Conservation (phyloP, 1,284 basidiomycete species). For the Irpex sp. region DNA sequence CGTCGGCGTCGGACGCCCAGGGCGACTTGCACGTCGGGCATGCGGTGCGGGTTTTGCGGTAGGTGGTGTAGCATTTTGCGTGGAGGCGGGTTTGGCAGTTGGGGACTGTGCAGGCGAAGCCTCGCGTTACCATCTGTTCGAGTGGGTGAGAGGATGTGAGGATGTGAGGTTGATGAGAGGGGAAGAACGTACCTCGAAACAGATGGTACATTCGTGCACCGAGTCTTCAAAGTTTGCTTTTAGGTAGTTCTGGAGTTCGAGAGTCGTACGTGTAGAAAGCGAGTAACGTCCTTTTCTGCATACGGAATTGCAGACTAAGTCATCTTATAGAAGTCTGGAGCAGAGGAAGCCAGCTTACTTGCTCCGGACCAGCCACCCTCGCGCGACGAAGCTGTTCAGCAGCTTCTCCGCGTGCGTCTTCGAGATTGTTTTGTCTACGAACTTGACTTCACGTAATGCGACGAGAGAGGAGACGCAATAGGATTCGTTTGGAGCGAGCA, state of each 20-base stretch:
- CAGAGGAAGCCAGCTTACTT: slow-evolving; percentile 41
- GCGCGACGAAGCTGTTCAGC: slow-evolving; percentile 76
- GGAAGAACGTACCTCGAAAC: slow-evolving; percentile 53
- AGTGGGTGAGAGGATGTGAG: too few species aligned
- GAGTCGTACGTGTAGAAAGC: slow-evolving; percentile 68
- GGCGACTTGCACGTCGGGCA: slow-evolving; percentile 58
- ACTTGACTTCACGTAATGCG: slow-evolving; percentile 67
- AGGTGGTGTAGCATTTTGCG: slow-evolving; percentile 57
- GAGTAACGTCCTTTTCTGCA: slow-evolving; percentile 62
- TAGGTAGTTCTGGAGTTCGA: slow-evolving; percentile 76
- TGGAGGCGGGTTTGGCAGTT: slow-evolving; percentile 71
- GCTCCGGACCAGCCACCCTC: slow-evolving; percentile 78
- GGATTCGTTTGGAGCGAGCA: slow-evolving; percentile 70
- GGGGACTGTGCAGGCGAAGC: slow-evolving; percentile 56
- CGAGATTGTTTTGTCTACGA: slow-evolving; percentile 64
- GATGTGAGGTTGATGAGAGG: background rate
- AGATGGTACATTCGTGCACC: slow-evolving; percentile 71
- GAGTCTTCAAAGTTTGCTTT: slow-evolving; percentile 72
- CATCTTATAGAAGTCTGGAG: background rate
- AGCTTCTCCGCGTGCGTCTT: slow-evolving; percentile 74
- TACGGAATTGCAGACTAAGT: background rate
- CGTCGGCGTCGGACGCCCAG: slow-evolving; percentile 47
- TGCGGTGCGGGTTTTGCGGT: slow-evolving; percentile 33
- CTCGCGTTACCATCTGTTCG: slow-evolving; percentile 60
- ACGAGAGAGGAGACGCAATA: slow-evolving; percentile 76